Evolutionary conservation across 2,329 filamentous ascomycete species (phyloP), one percentile per base, ranked within the genome.

Genomic region (Zymoseptoria ardabiliae): DNA sequence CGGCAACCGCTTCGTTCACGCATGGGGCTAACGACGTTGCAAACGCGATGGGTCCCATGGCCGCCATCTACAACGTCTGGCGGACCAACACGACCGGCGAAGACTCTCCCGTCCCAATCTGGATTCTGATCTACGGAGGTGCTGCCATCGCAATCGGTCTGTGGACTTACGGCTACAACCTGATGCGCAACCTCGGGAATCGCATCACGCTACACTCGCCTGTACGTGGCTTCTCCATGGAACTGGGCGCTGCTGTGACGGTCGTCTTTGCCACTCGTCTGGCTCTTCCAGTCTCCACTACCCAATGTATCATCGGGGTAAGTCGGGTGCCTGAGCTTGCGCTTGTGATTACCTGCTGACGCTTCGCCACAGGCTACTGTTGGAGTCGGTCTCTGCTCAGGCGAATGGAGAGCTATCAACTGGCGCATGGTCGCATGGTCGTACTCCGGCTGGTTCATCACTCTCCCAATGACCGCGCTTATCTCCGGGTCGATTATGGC

Each of bases 1-100:
- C 86, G 59, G 86, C 84, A 74, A 88, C 85, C 59, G 85, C 85
- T 45, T 87, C 85, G 1, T 88, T 89, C 65, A 84, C 85, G 1
- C 86, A 87, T 72, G 85, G 85, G n/a, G 82, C 83, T 62, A 87
- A 87, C 71, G 85, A 87, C 62, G 81, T 68, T 25, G 76, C 81
- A 66, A 87, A 82, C 68, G 83, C 83, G 20, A 78, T 85, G 55
- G 84, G 84, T 0, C 85, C 85, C 1, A 83, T 82, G 65, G 80
- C 84, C 1, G 80, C 83, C 50, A 81, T 86, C 65, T 87, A 78
- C 72, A 74, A 82, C 62, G 81, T 85, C 63, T 88, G 81, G 79
- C 66, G 74, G 22, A 76, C 73, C 0, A 81, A 79, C 2, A 66
- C 63, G 0, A 69, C 84, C 0, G 71, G 74, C 0, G 70, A 68